Base-by-base conservation (phyloP, 1,284 basidiomycete species). In the Apiotrichum gracile region DNA sequence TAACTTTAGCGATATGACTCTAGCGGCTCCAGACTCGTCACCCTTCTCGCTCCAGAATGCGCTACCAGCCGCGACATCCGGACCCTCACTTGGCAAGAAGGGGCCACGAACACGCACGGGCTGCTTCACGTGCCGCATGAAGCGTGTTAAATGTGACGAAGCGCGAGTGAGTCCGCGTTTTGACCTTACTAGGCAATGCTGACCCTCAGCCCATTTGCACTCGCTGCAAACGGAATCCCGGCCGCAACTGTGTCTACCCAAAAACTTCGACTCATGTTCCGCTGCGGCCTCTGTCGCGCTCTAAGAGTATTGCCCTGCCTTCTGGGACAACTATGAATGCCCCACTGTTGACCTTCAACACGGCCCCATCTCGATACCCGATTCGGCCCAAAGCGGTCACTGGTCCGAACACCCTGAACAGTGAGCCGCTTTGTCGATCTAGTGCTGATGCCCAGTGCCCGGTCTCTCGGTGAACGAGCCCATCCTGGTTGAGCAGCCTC, bases 131-230 rank as follows among this genome's bases (percentile, higher is more conserved):
- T 58, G 57, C 25, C 49, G 57, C 10, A 35, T 37, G 49, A 54
- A 54, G 40, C 37, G 52, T 0, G 57, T 58, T 29, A 58, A 58
- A 29, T 58, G 57, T 25, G 57, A 58, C 29, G 57, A 58, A 34
- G 47, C 38, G 2, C 54, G 54, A 39, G 57, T 55, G 26, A 35
- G 52, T 14, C 2, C 5, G 4, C n/a, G 3, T 25, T 13, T 27
- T 3, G 25, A 22, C 1, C 7, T 14, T 10, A n/a, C 38, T 2
- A 38, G 13, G 17, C 22, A n/a, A 26, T 16, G 27, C 41, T 38
- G 12, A 47, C 26, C 7, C 3, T 2, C 37, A 57, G 55, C 55
- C 55, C 12, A 45, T 51, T 22, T 57, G 55, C 46, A 53, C 49
- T 4, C 44, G 55, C 2, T 57, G 55, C 27, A 47, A 44, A 25